phyloP scores from a whole-genome alignment of 805 yeast species.

The Yarrowia keelungensis region DNA sequence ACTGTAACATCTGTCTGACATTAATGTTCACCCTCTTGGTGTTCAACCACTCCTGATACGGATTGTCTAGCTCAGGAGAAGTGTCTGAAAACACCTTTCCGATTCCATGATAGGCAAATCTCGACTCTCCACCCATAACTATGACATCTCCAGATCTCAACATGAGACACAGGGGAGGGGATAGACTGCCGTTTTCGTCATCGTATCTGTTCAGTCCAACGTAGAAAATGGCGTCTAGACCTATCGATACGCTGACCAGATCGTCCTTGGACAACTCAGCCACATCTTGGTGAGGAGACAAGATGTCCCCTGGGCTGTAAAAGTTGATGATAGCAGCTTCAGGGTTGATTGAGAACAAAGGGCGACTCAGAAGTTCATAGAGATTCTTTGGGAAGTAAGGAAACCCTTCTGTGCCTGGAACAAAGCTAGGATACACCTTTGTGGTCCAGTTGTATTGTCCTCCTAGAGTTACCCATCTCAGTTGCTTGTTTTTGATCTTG shows the following conservation, averaged over 20 bases:
- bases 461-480: conserved; percentile 58
- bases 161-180: conserved; percentile 50
- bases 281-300: conserved; percentile 55
- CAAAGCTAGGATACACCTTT: conserved; percentile 53
- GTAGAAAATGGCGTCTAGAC: conserved; percentile 54
- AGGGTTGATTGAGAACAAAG: conserved; percentile 47
- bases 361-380: conserved; percentile 42
- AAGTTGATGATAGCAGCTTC: conserved; percentile 56
- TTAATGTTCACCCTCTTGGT: conserved; percentile 52
- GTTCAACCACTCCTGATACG: conserved; percentile 48
- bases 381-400: conserved; percentile 49
- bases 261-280: conserved; percentile 52
- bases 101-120: conserved; percentile 55
- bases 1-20: conserved; percentile 52
- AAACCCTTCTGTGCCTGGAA: conserved; percentile 47
- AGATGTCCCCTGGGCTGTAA: conserved; percentile 54
- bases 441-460: conserved; percentile 57
- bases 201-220: conserved; percentile 44
- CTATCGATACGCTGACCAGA: conserved; percentile 52
- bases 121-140: conserved; percentile 53
- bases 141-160: conserved; percentile 53
- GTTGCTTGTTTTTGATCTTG: conserved; percentile 45
- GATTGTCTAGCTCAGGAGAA: conserved; percentile 46
- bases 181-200: conserved; percentile 2
- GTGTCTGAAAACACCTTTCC: conserved; percentile 51